These are phyloP conservation scores for Apiospora kogelbergensis DNA, from an alignment of 2,329 filamentous ascomycete species.

Conservation along the genomic window DNA sequence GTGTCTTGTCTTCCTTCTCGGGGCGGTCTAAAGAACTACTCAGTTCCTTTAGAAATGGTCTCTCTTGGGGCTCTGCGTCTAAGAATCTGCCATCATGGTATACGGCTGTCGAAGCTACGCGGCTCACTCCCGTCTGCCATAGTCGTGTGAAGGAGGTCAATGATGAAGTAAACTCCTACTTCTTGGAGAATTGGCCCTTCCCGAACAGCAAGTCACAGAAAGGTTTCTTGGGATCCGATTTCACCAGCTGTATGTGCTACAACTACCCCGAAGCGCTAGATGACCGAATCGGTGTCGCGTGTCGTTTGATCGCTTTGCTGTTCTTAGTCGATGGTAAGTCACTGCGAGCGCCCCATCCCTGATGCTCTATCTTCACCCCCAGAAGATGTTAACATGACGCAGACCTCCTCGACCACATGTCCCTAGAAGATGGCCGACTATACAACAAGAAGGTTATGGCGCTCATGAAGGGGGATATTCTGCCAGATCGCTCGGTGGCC, in stretches of 20 bases:
- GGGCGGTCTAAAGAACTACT: neutral
- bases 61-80: neutral
- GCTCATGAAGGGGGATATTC: constrained; percentile 28
- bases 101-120: neutral
- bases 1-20: neutral
- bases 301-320: constrained; percentile 37
- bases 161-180: constrained; percentile 37
- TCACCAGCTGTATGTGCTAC: constrained; percentile 37
- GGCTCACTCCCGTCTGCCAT: constrained; percentile 20
- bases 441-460: constrained; percentile 39
- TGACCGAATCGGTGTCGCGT: constrained; percentile 38
- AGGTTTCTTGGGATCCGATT: constrained; percentile 35
- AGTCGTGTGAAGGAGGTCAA: constrained; percentile 26
- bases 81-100: neutral
- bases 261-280: constrained; percentile 37
- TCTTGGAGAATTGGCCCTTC: constrained; percentile 39
- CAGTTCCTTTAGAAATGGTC: neutral
- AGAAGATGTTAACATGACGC: neutral
- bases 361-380: too few species aligned
- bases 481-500: constrained; percentile 31
- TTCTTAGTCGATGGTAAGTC: constrained; percentile 43
- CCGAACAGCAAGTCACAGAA: constrained; percentile 26
- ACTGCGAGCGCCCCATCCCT: too few species aligned
- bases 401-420: constrained; percentile 44
- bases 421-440: constrained; percentile 35